Evolutionary conservation across 2,329 filamentous ascomycete genomes (phyloP), one percentile per base, ranked within the genome.

Genomic region (Thielaviopsis punctulata): DNA sequence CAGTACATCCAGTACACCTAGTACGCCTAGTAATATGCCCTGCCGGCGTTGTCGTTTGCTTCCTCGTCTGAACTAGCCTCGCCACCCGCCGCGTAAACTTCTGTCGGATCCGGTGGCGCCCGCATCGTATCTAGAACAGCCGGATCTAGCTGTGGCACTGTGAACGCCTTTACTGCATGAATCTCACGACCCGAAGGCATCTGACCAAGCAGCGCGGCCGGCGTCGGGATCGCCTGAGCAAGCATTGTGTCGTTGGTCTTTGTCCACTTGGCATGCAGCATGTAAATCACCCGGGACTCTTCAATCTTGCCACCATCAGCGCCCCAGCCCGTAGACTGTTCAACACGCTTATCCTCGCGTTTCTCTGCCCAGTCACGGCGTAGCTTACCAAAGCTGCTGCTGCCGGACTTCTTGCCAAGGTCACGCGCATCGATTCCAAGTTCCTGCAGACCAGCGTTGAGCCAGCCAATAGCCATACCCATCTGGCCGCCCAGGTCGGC

Each of bases 231-330:
- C 1, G 71, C 52, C 63, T 95, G 87, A 0, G 87, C 82, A 55
- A 89, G 86, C 60, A 95, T 82, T 18, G 86, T 94, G 65, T 95
- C 87, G 62, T 98, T 98, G 66, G 88, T 79, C 68, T 88, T 92
- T 56, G 78, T 79, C 90, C 92, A 95, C 64, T 95, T 95, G 36
- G 73, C 75, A 59, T 93, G 78, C 30, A 98, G 69, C 79, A 92
- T 86, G 60, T 92, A 85, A 49, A 95, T 73, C 2, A 96, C 83
- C 52, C 88, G 75, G 1, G 75, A 79, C 66, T 98, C 92, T 64
- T 96, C 92, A 18, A 86, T 67, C 59, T 77, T 82, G 1, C 92
- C 90, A 0, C 82, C 90, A 66, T 95, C 89, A 45, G 81, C 71
- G 0, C 89, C 89, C 86, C 86, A 92, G 24, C 70, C 70, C 1